Percentiles rank a stretch among this genome's conserved stretches.
Conservation (phyloP, 2,329 filamentous ascomycete genomes). For the Aureobasidium sp. region DNA sequence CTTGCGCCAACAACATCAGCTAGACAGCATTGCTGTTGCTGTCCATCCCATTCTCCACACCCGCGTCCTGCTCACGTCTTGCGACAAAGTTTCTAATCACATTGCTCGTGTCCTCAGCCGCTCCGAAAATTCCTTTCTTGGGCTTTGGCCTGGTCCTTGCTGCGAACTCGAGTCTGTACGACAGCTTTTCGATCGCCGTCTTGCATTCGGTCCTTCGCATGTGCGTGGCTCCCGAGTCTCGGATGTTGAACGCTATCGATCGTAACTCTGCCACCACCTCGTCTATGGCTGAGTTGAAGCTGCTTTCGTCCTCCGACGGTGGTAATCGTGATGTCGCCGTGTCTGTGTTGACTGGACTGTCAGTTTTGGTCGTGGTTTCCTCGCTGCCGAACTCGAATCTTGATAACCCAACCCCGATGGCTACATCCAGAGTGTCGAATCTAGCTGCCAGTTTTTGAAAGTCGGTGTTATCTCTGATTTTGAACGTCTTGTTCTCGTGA, state of each 20-base stretch:
- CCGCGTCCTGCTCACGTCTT: slow-evolving; percentile 5
- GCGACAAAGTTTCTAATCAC: slow-evolving; percentile 23
- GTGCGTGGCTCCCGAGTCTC: slow-evolving; percentile 64
- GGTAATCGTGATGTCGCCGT: neutral
- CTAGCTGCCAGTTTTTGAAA: slow-evolving; percentile 60
- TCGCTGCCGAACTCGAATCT: slow-evolving; percentile 20
- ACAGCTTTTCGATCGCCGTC: slow-evolving; percentile 62
- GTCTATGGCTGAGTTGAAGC: slow-evolving; percentile 67
- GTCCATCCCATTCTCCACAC: neutral
- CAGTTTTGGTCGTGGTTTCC: neutral
- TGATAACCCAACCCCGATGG: slow-evolving; percentile 55
- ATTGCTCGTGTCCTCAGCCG: slow-evolving; percentile 29
- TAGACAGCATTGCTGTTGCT: neutral
- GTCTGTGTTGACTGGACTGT: neutral
- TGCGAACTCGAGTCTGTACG: slow-evolving; percentile 60
- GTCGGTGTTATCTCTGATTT: slow-evolving; percentile 49
- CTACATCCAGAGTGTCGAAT: slow-evolving; percentile 62
- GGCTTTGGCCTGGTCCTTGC: slow-evolving; percentile 51
- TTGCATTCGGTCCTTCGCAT: slow-evolving; percentile 69
- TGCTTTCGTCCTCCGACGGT: slow-evolving; percentile 28
- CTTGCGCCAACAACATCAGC: neutral
- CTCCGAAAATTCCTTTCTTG: slow-evolving; percentile 24
- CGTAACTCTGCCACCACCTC: slow-evolving; percentile 52
- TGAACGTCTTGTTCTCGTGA: slow-evolving; percentile 33
- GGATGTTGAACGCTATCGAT: slow-evolving; percentile 50